These are phyloP conservation scores for Hevea brasiliensis DNA, from an alignment of 345 rosid genomes.

Conservation along the genomic window DNA sequence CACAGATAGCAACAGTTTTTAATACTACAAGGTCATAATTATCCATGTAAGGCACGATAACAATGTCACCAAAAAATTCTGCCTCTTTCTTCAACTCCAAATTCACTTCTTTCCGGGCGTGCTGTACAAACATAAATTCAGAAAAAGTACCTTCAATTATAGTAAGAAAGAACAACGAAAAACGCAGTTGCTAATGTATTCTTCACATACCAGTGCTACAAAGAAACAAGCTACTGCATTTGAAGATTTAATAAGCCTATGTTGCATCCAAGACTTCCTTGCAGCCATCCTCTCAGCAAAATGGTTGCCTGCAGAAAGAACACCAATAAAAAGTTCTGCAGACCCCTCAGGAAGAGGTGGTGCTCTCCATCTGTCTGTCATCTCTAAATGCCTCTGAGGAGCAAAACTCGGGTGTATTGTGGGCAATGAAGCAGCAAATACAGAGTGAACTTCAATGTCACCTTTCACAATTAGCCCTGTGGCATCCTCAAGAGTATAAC, in stretches of 20 bases:
- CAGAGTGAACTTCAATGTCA: conserved; percentile 72
- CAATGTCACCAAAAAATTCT: conserved; percentile 84
- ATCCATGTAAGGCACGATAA: conserved; percentile 90
- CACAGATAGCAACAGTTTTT: conserved; percentile 94
- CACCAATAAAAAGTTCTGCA: conserved; percentile 76
- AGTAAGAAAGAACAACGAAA: background rate
- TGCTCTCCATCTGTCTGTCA: conserved; percentile 77
- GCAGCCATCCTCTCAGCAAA: conserved; percentile 95
- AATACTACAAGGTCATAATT: conserved; percentile 93
- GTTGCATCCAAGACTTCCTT: conserved; percentile 96
- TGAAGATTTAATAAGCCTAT: conserved; percentile 71
- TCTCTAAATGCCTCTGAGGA: conserved; percentile 79
- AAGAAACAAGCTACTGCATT: conserved; percentile 91
- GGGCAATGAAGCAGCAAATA: conserved; percentile 88
- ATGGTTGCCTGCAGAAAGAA: conserved; percentile 95
- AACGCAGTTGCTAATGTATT: background rate
- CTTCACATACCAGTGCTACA: conserved; percentile 73
- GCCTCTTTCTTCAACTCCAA: conserved; percentile 91
- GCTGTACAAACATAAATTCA: conserved; percentile 43
- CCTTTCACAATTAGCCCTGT: conserved; percentile 79
- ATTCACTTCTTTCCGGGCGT: conserved; percentile 87
- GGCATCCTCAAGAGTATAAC: conserved; percentile 94
- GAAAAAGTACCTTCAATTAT: conserved; percentile 2
- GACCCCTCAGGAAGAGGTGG: conserved; percentile 58
- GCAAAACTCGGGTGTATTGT: conserved; percentile 78